Conservation (phyloP, 2,329 filamentous ascomycete species). For the Chaetomiaceae sp. region DNA sequence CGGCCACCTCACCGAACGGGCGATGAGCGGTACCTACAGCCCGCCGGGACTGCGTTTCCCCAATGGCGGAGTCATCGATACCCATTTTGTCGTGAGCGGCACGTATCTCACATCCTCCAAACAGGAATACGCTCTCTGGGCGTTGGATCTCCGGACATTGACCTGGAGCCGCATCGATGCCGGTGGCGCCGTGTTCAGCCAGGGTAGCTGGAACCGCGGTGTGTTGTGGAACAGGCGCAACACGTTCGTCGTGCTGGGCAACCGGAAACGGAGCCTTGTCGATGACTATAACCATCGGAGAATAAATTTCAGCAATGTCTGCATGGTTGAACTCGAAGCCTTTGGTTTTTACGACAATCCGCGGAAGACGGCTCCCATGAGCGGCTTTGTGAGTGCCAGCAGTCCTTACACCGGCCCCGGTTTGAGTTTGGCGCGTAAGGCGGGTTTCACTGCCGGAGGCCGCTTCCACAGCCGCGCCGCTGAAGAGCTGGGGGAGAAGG, state of each 20-base stretch:
- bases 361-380: constrained; percentile 69
- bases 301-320: constrained; percentile 96
- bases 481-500: constrained; percentile 79
- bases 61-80: constrained; percentile 92
- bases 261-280: constrained; percentile 86
- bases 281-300: constrained; percentile 98
- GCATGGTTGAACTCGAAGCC: constrained; percentile 93
- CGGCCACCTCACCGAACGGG: constrained; percentile 77
- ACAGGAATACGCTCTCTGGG: constrained; percentile 97
- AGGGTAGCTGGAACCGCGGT: constrained; percentile 96
- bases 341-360: constrained; percentile 98
- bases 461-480: constrained; percentile 72
- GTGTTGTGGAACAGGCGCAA: constrained; percentile 91
- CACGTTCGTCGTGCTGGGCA: constrained; percentile 91
- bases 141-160: constrained; percentile 78
- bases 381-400: constrained; percentile 80
- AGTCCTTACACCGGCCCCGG: constrained; percentile 58
- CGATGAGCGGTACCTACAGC: constrained; percentile 81
- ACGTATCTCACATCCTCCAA: constrained; percentile 97
- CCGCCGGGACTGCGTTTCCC: constrained; percentile 92
- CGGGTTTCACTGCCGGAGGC: constrained; percentile 67
- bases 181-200: constrained; percentile 87
- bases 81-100: constrained; percentile 93
- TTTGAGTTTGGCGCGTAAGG: constrained; percentile 54
- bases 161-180: constrained; percentile 97